A percentile compares a stretch with the other conserved stretches of the same genome.
Evolutionary conservation across 768 basidiomycete genomes (phyloP).

Genomic region (button mushroom (Agaricus bisporus)): DNA sequence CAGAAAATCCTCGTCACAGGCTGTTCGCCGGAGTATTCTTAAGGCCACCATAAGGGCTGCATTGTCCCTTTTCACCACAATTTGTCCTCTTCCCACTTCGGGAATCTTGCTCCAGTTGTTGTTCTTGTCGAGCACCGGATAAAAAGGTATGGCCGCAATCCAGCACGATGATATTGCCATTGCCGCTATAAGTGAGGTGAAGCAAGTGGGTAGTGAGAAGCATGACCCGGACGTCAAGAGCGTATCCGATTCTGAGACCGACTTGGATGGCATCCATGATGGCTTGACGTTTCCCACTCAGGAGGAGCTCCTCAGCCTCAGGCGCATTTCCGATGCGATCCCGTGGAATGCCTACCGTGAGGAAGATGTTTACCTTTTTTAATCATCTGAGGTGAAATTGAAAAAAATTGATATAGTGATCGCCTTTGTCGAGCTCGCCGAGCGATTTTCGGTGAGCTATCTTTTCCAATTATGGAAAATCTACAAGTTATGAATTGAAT

Average conservation of each 20-base stretch:
- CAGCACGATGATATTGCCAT: slow-evolving; percentile 7
- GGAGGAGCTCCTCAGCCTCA: slow-evolving; percentile 51
- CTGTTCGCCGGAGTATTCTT: no score
- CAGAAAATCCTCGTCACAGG: no score
- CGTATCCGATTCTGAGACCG: slow-evolving; percentile 10
- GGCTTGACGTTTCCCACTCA: slow-evolving; percentile 60
- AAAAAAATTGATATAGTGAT: slow-evolving; percentile 36
- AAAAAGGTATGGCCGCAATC: neutral
- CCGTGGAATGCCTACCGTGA: slow-evolving; percentile 54
- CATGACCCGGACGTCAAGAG: slow-evolving; percentile 7
- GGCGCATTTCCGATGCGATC: slow-evolving; percentile 52
- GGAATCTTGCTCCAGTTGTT: no score
- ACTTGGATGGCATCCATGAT: slow-evolving; percentile 33
- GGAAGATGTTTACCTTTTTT: slow-evolving; percentile 14
- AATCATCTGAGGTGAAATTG: slow-evolving; percentile 3
- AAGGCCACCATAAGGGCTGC: neutral
- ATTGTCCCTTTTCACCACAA: neutral
- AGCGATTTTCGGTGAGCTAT: slow-evolving; percentile 62
- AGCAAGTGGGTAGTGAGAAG: slow-evolving; percentile 15
- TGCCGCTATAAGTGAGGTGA: slow-evolving; percentile 13
- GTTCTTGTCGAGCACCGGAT: neutral
- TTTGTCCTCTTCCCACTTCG: neutral
- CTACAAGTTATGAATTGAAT: neutral
- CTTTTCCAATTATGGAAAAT: neutral
- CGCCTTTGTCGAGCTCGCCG: slow-evolving; percentile 61